These are phyloP conservation scores for Rhodofomes roseus DNA, from an alignment of 1,284 basidiomycete genomes.

Conservation along the genomic window DNA sequence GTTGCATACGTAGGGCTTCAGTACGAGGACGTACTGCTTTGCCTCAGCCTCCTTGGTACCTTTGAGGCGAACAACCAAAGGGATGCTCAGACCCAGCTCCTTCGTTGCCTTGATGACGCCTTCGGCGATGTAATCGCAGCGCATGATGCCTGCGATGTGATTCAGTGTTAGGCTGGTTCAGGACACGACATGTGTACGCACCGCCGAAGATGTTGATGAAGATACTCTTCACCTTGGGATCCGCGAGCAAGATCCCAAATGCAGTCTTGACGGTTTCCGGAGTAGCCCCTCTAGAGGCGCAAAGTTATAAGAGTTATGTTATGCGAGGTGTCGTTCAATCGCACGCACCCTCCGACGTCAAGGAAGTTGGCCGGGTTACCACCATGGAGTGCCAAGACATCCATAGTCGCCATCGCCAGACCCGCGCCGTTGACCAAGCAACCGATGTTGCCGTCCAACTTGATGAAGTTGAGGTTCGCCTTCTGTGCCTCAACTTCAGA, in stretches of 20 bases:
- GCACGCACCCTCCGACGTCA: constrained; percentile 87
- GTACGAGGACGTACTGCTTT: constrained; percentile 66
- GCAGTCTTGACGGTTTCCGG: constrained; percentile 99
- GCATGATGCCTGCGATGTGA: constrained; percentile 79
- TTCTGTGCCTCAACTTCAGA: constrained; percentile 96
- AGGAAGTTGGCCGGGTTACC: constrained; percentile 98
- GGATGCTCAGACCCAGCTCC: constrained; percentile 84
- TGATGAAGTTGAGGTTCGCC: constrained; percentile 98
- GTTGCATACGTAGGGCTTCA: not conserved
- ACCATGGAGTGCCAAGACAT: constrained; percentile 93
- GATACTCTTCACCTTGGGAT: constrained; percentile 94
- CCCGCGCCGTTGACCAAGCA: constrained; percentile 99
- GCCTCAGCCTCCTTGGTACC: constrained; percentile 97
- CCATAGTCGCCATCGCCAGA: constrained; percentile 99
- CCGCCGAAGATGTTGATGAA: constrained; percentile 98
- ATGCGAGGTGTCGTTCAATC: not conserved
- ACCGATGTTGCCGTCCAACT: constrained; percentile 96
- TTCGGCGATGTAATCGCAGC: constrained; percentile 96
- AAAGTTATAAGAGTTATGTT: constrained; percentile 1
- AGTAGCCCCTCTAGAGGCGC: constrained; percentile 76
- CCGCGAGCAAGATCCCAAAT: constrained; percentile 90
- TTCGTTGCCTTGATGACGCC: constrained; percentile 98
- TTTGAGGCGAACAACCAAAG: constrained; percentile 92
- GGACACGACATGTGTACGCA: constrained; percentile 17
- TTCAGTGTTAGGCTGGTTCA: not conserved